Conservation (phyloP, 768 basidiomycete species). For the Lyophyllum shimeji region DNA sequence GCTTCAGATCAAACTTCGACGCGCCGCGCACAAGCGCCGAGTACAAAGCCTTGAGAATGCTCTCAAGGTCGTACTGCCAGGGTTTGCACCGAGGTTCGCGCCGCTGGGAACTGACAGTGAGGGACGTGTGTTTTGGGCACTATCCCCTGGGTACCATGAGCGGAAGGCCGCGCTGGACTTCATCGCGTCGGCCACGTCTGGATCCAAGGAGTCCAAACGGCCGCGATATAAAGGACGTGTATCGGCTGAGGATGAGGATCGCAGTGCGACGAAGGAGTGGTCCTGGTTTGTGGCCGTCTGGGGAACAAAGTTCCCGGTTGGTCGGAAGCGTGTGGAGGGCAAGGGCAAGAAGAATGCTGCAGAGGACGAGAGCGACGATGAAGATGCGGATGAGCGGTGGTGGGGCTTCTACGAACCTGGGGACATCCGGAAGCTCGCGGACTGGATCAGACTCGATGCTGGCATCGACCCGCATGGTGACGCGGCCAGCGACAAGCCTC, state of each 20-base stretch:
- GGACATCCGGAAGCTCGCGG: constrained; percentile 63
- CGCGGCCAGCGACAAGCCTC: constrained; percentile 13
- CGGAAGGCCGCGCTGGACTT: constrained; percentile 49
- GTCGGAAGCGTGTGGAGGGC: not conserved
- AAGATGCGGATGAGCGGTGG: constrained; percentile 57
- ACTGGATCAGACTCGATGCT: constrained; percentile 60
- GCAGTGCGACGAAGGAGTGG: constrained; percentile 59
- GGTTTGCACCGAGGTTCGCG: constrained; percentile 52
- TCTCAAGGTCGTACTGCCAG: constrained; percentile 44
- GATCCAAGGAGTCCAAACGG: constrained; percentile 32
- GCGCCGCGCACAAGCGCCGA: constrained; percentile 48
- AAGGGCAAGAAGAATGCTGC: constrained; percentile 8
- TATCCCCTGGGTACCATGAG: constrained; percentile 60
- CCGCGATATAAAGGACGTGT: constrained; percentile 40
- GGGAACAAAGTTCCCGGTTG: constrained; percentile 50
- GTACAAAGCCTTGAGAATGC: constrained; percentile 54
- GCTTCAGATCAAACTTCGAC: constrained; percentile 41
- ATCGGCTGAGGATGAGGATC: constrained; percentile 43
- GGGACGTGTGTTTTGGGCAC: constrained; percentile 66
- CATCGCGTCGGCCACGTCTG: constrained; percentile 22
- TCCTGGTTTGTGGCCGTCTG: constrained; percentile 78
- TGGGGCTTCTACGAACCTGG: constrained; percentile 71
- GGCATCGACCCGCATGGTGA: constrained; percentile 33
- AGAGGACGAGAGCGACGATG: constrained; percentile 23
- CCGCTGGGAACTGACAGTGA: constrained; percentile 69